Percentiles rank a stretch among this genome's conserved stretches.
phyloP scores from a whole-genome alignment of 2,329 filamentous ascomycete genomes.

The Allantophomopsis lycopodina region DNA sequence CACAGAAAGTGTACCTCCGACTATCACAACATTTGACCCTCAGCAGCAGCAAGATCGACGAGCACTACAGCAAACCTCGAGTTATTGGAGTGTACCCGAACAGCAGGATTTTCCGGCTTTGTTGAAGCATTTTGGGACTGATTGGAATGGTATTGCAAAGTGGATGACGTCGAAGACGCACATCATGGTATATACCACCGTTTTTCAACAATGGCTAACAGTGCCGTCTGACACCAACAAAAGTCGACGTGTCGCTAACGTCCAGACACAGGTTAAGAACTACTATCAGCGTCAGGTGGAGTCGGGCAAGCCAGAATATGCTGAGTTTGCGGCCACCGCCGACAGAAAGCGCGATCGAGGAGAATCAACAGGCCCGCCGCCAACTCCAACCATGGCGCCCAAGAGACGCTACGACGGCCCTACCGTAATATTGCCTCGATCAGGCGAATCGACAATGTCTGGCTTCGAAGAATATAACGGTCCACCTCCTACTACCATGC shows the following conservation, averaged over 20 bases:
- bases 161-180: conserved; percentile 77
- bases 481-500: conserved; percentile 19
- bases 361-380: conserved; percentile 45
- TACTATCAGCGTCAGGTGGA: conserved; percentile 53
- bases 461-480: conserved; percentile 31
- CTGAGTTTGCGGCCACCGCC: conserved; percentile 43
- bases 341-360: conserved; percentile 39
- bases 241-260: conserved; percentile 18
- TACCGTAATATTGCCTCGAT: neutral
- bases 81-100: conserved; percentile 81
- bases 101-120: conserved; percentile 63
- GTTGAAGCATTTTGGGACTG: conserved; percentile 62
- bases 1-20: conserved; percentile 12
- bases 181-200: conserved; percentile 53
- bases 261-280: conserved; percentile 45
- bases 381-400: conserved; percentile 36
- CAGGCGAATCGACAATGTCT: conserved; percentile 4
- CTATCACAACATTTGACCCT: conserved; percentile 1
- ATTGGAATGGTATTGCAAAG: conserved; percentile 61
- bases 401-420: conserved; percentile 37
- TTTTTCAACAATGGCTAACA: conserved; percentile 15
- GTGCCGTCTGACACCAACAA: conserved; percentile 13
- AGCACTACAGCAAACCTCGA: conserved; percentile 44
- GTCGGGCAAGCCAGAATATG: conserved; percentile 40
- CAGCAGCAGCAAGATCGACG: conserved; percentile 14